Base-by-base conservation (phyloP, 2,329 filamentous ascomycete species). In the Aspergillus spinulosporus region DNA sequence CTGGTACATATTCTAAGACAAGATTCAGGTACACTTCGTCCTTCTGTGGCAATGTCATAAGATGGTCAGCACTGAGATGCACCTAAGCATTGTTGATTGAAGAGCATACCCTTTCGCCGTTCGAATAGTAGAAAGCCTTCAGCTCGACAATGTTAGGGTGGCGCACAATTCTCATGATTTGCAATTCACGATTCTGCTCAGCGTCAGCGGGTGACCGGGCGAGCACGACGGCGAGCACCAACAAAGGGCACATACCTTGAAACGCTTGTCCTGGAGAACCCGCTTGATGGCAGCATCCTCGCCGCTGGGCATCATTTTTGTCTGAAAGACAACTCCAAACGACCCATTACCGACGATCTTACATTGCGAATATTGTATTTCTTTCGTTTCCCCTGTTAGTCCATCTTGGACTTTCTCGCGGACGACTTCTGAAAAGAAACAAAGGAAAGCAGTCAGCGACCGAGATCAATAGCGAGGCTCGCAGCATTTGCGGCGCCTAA, bases 331-430 rank as follows among this genome's bases (percentile, higher is more conserved):
- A 50, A 99, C 93, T 64, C 94, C 94, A 67, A 99, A 99, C 36
- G 93, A 97, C 66, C 94, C 94, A 79, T 99, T 99, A 74, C 94
- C 94, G 48, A 99, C 94, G 70, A 99, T 97, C 81, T 99, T 99
- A 82, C 93, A 97, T 75, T 97, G 94, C 55, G 94, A 97, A 77
- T 99, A 99, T 75, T 96, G 91, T 78, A 99, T 86, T 70, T 99
- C 94, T 76, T 90, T 88, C 69, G 92, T 96, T 76, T 99, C 94
- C 68, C 94, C 94, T 11, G 94, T 99, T 65, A 96, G 82, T 73
- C 94, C 94, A 82, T 99, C 94, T 77, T 99, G 94, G 65, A 99
- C 94, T 81, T 96, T 97, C 80, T 99, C 94, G 74, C 92, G 92
- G 74, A 99, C 91, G 64, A 97, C 89, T 83, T 99, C 94, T 97